phyloP scores from a whole-genome alignment of 2,329 filamentous ascomycete genomes.

The Nemania bipapillata region DNA sequence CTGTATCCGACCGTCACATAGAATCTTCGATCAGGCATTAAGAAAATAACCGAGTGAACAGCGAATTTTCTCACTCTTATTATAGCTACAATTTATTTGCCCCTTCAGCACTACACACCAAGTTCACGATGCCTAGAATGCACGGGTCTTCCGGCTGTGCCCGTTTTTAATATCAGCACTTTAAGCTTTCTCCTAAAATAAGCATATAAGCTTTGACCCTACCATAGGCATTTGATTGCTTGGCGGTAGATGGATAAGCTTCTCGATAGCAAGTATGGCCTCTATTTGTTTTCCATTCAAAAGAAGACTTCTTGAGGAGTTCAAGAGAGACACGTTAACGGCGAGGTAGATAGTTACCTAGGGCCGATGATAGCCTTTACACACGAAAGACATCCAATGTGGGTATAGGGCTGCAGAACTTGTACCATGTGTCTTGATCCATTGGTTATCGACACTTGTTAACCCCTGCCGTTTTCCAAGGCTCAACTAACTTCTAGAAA shows the following conservation, averaged over 20 bases:
- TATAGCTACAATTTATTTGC: neutral
- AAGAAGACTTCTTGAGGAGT: conserved; percentile 66
- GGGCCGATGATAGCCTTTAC: neutral
- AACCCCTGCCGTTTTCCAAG: neutral
- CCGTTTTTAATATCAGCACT: conserved; percentile 1
- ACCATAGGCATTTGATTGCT: conserved; percentile 65
- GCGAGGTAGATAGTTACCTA: neutral
- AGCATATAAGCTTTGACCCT: conserved; percentile 67
- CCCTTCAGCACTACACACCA: neutral
- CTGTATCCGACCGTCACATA: conserved; percentile 12
- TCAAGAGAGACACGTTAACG: neutral
- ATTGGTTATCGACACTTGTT: neutral
- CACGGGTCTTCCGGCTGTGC: neutral
- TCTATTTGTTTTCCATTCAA: too few relatives aligned
- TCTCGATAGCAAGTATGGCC: too few relatives aligned
- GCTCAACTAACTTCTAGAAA: neutral
- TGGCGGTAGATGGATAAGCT: conserved; percentile 49
- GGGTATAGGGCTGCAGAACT: neutral
- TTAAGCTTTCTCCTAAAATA: conserved; percentile 57
- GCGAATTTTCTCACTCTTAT: neutral
- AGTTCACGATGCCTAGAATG: neutral
- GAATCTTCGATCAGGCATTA: neutral
- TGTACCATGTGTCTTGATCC: neutral
- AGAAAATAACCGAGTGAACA: neutral
- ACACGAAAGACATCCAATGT: neutral